Percentiles rank a stretch among this genome's conserved stretches.
Conservation (phyloP, 2,329 filamentous ascomycete genomes). For the Alternaria alternata region DNA sequence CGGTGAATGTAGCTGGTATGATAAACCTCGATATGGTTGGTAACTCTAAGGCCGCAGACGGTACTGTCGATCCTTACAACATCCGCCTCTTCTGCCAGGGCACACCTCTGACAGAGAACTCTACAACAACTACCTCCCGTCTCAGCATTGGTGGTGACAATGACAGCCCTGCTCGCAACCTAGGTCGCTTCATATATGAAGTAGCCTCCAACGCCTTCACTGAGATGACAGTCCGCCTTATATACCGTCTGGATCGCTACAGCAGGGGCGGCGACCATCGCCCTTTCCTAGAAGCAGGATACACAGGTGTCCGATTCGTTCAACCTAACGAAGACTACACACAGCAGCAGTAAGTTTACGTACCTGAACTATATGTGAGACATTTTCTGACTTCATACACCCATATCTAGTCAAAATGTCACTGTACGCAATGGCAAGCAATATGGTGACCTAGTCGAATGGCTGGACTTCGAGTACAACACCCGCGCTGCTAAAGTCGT, state of each 20-base stretch:
- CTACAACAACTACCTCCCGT: slow-evolving; percentile 43
- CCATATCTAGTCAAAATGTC: slow-evolving; percentile 52
- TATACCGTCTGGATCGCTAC: slow-evolving; percentile 64
- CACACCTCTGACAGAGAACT: slow-evolving; percentile 55
- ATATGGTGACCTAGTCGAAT: slow-evolving; percentile 63
- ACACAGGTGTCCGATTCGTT: slow-evolving; percentile 62
- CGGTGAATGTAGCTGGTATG: slow-evolving; percentile 62
- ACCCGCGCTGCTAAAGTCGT: slow-evolving; percentile 63
- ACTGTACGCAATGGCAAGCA: slow-evolving; percentile 57
- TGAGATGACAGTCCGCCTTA: slow-evolving; percentile 61
- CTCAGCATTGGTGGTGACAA: slow-evolving; percentile 55
- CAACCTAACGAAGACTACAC: slow-evolving; percentile 64
- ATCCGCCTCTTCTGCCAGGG: slow-evolving; percentile 62
- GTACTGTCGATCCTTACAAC: slow-evolving; percentile 55
- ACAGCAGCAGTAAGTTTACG: slow-evolving; percentile 56
- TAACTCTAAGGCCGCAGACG: slow-evolving; percentile 54
- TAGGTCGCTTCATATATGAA: slow-evolving; percentile 63
- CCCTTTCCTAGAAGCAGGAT: slow-evolving; percentile 62
- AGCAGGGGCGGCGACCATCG: slow-evolving; percentile 64
- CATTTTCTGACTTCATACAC: neutral
- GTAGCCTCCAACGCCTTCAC: slow-evolving; percentile 59
- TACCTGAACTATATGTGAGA: neutral
- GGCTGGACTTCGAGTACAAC: slow-evolving; percentile 62
- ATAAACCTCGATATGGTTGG: slow-evolving; percentile 65
- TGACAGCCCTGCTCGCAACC: slow-evolving; percentile 61